Base-by-base conservation (phyloP, 352 stramenopile genomes). In the Thraustochytrium striatum region DNA sequence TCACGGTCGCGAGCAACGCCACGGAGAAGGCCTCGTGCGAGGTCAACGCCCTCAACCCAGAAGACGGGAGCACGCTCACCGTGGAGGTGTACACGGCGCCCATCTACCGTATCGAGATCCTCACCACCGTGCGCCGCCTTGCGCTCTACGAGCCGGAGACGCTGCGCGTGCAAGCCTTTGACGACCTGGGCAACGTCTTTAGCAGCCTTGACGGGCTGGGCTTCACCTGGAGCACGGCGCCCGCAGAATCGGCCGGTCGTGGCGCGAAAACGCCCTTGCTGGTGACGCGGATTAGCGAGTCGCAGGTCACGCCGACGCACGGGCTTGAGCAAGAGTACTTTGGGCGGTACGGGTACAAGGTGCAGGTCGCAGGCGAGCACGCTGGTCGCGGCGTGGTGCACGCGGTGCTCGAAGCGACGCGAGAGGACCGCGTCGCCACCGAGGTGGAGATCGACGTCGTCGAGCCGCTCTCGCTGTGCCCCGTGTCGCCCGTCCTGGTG, bases 391-490 rank as follows among this genome's bases (percentile, higher is more conserved):
- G 44, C 28, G 44, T 30, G 5, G 5, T 70, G 2, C 47, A 55
- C 47, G 47, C 25, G 47, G 47, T 55, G 16, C 47, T 55, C 47
- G 25, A 55, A 21, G 47, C 25, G 16, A 16, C 47, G 16, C 16
- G 16, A 16, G 65, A 11, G 7, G n/a, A 30, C 52, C n/a, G 21
- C 5, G 36, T 75, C 52, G 21, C 52, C 0, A 13, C 43, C 35
- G 50, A 58, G 35, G 65, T 75, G 13, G 39, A 43, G 30, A 75
- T 75, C 32, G 65, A 75, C 21, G 65, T 75, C 41, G 52, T 58
- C 11, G 65, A 75, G 30, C n/a, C 44, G 9, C n/a, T 75, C 19
- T 30, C 21, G 7, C n/a, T 62, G 8, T 75, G 65, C 32, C 65
- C 65, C 11, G 41, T 32, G 21, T 30, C 65, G 65, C 65, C 65